Conservation (phyloP, 345 rosid genomes). For the Populus ilicifolia region DNA sequence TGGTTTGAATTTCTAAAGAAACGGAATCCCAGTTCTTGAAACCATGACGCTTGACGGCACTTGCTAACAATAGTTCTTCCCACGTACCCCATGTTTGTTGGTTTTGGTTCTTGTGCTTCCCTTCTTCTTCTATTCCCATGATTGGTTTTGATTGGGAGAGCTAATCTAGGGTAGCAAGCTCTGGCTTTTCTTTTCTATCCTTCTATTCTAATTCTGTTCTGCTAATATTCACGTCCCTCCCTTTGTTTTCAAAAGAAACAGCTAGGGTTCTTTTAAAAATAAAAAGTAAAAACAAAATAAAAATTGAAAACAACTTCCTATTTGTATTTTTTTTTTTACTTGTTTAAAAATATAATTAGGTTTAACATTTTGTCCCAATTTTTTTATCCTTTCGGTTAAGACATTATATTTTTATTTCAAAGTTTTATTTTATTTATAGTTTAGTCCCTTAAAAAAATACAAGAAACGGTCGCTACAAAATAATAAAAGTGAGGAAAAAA, state of each 20-base stretch:
- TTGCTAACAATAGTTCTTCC: constrained; percentile 76
- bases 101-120: not conserved
- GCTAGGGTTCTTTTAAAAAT: not conserved
- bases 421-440: no score
- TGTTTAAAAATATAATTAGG: not conserved
- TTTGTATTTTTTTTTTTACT: not conserved
- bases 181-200: not conserved
- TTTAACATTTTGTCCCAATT: no score
- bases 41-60: constrained; percentile 84
- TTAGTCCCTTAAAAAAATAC: no score
- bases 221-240: constrained; percentile 3
- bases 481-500: accelerated
- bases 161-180: not conserved
- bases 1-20: constrained; percentile 63
- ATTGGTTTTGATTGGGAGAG: not conserved
- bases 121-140: not conserved
- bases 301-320: not conserved
- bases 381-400: no score
- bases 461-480: accelerated
- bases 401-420: no score
- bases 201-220: not conserved
- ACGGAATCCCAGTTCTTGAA: constrained; percentile 68
- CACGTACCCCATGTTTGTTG: constrained; percentile 64
- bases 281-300: not conserved
- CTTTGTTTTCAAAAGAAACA: not conserved